Conservation (phyloP, 23 red algal species). For the Gracilaria caudata region DNA sequence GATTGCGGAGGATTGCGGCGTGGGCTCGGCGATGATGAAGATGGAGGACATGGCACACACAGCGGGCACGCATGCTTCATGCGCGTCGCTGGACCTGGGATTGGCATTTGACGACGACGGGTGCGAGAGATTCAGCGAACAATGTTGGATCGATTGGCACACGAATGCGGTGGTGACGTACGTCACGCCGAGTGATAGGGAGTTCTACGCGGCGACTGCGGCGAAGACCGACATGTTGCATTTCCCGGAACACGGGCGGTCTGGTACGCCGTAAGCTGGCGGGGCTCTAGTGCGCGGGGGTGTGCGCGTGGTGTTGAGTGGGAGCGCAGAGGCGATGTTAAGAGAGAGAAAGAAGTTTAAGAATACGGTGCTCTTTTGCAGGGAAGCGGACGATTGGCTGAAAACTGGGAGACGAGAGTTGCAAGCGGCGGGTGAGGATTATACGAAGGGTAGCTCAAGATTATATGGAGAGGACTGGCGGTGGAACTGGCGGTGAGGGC, state of each 20-base stretch:
- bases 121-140: constrained; percentile 32
- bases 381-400: neutral
- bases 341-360: neutral
- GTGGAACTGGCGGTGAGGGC: neutral
- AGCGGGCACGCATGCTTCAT: neutral
- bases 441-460: neutral
- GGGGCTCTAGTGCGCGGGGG: neutral
- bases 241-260: constrained; percentile 1
- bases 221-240: constrained; percentile 33
- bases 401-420: neutral
- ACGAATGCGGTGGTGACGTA: constrained; percentile 39
- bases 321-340: neutral
- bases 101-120: constrained; percentile 29
- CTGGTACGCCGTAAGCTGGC: constrained; percentile 19
- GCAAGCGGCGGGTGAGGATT: neutral
- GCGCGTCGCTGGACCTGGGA: constrained; percentile 30
- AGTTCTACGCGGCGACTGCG: constrained; percentile 54
- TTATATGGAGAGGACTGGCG: neutral
- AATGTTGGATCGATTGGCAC: constrained; percentile 51
- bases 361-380: neutral
- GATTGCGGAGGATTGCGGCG: constrained; percentile 2
- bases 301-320: neutral
- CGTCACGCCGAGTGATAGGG: constrained; percentile 16
- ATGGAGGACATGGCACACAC: neutral
- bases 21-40: constrained; percentile 7